Percentiles rank a stretch among this genome's conserved stretches.
phyloP scores from a whole-genome alignment of 257 asterid species.

The Jacaranda mimosifolia region DNA sequence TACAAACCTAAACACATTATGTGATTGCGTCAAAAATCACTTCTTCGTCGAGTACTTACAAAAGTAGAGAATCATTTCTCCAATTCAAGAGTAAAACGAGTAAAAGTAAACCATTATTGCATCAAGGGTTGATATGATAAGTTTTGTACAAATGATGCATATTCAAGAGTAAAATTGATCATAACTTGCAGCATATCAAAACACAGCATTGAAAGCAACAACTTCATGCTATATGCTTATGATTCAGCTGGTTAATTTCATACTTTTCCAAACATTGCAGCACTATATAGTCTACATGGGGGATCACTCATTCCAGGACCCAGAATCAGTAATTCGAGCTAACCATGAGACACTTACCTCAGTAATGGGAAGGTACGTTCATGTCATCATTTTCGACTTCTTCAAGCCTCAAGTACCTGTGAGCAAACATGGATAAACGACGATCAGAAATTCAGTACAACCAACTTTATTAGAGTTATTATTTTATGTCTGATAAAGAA shows the following conservation, averaged over 20 bases:
- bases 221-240: conserved; percentile 5
- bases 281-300: conserved; percentile 79
- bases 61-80: neutral
- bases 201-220: neutral
- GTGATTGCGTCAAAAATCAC: no score
- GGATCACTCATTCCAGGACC: conserved; percentile 50
- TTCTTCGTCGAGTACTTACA: no score
- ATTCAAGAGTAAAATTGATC: neutral
- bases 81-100: neutral
- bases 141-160: neutral
- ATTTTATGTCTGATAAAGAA: neutral
- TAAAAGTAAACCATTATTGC: neutral
- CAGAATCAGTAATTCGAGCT: conserved; percentile 54
- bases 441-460: neutral
- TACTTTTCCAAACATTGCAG: conserved; percentile 44
- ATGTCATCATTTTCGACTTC: conserved; percentile 1
- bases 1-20: no score
- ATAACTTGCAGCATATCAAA: neutral
- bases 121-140: neutral
- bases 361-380: conserved; percentile 59
- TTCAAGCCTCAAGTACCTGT: conserved; percentile 24
- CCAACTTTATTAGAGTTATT: neutral
- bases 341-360: conserved; percentile 63
- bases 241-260: conserved; percentile 8
- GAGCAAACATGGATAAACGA: neutral